phyloP scores from a whole-genome alignment of 345 rosid genomes.

The Pistacia vera region DNA sequence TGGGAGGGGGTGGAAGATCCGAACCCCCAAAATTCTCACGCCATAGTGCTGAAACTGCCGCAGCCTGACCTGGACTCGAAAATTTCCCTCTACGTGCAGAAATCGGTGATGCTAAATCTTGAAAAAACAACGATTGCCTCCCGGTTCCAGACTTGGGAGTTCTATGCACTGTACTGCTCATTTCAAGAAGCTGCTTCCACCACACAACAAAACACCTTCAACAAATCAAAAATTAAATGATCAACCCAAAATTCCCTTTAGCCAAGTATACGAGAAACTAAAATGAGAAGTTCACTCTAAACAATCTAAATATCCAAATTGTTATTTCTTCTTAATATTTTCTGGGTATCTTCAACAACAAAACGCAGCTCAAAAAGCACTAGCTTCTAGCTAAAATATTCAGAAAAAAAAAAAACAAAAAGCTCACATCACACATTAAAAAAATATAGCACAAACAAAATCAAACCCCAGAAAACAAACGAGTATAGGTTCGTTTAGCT shows the following conservation, averaged over 20 bases:
- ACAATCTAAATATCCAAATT: not conserved
- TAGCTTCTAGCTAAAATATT: not conserved
- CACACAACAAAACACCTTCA: constrained; percentile 16
- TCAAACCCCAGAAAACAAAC: too few relatives aligned
- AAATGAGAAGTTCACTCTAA: not conserved
- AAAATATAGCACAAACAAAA: not conserved
- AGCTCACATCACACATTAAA: not conserved
- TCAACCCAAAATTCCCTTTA: not conserved
- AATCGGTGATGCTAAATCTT: constrained; percentile 85
- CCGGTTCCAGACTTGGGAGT: constrained; percentile 92
- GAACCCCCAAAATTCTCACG: constrained; percentile 86
- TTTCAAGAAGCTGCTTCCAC: constrained; percentile 21
- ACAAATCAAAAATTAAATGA: constrained; percentile 15
- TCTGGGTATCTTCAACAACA: not conserved
- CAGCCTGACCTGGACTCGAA: constrained; percentile 79
- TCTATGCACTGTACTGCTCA: constrained; percentile 62
- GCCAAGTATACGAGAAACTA: not conserved
- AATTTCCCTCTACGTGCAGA: constrained; percentile 81
- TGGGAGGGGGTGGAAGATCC: constrained; percentile 97
- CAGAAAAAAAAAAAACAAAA: not conserved
- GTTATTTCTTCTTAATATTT: not conserved
- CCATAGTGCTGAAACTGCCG: constrained; percentile 97
- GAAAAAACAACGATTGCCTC: constrained; percentile 76
- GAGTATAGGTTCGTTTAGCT: not conserved
- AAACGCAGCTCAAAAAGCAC: not conserved